Base-by-base conservation (phyloP, 1,284 basidiomycete genomes). In the Garcileccinum viscosum region DNA sequence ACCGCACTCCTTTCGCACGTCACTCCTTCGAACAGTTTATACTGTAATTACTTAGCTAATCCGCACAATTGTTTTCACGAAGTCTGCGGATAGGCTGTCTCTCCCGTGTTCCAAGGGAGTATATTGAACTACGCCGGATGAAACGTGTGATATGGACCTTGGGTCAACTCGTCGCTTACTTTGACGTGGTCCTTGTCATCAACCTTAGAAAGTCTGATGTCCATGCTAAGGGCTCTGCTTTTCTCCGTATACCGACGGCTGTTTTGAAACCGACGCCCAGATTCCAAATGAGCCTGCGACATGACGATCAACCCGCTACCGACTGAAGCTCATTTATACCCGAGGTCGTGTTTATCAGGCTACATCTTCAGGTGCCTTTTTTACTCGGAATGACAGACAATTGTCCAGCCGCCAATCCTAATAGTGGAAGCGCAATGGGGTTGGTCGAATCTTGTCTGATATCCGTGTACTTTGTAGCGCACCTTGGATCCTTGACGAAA, bases 361-460 rank as follows among this genome's bases (percentile, higher is more conserved):
- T 93, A 92, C 72, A 86, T 82, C 81, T 94, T 89, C 44, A 98
- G 95, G 77, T 7, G 89, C 91, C 78, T 90, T 92, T 24, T 94
- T 89, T 2, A 94, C 83, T 74, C 96, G 38, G 94, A 96, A 79
- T 91, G n/a, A n/a, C n/a, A 98, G 19, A 98, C 87, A 69, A 97
- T 88, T 58, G 85, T 82, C 59, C 82, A 82, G 58, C 87, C 82
- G 68, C 94, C 88, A 44, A 94, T 88, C 0, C 89, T 91, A 3
- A 94, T 80, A 22, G 87, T 8, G 91, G 94, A 76, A 95, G 98
- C 15, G 80, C 81, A 71, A 93, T 88, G 0, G 96, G 95, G 76
- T 97, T 92, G 3, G 96, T 96, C 1, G 93, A 95, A 79, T 98
- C 96, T 80, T 98, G 96, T n/a, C 96, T 89, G 27, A 98, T 83